phyloP scores from a whole-genome alignment of 345 rosid species.

The Populus pruinosa region DNA sequence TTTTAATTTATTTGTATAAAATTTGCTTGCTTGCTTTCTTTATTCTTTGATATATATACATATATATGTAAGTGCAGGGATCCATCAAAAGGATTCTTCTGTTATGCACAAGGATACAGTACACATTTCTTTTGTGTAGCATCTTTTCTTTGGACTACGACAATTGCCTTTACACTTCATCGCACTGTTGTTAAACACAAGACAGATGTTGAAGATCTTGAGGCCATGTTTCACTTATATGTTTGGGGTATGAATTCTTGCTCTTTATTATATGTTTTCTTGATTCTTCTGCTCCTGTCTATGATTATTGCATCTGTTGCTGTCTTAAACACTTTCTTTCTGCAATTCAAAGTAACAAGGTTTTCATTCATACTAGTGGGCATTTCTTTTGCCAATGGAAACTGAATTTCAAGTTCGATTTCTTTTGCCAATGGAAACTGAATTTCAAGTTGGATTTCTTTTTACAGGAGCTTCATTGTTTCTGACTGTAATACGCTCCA shows the following conservation, averaged over 20 bases:
- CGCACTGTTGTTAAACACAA: conserved; percentile 90
- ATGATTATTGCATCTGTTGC: not conserved
- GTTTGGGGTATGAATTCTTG: conserved; percentile 75
- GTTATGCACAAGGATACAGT: conserved; percentile 78
- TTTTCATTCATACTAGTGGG: not conserved
- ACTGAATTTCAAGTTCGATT: conserved; percentile 9
- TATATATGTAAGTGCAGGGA: conserved; percentile 46
- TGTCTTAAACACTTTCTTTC: not conserved
- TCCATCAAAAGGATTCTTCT: conserved; percentile 82
- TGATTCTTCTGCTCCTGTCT: not conserved
- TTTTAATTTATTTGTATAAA: not conserved
- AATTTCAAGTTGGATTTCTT: conserved; percentile 16
- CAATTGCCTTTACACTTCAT: conserved; percentile 93
- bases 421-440: not conserved
- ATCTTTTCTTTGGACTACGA: conserved; percentile 95
- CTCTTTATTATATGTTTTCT: not conserved
- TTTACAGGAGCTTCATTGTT: conserved; percentile 71
- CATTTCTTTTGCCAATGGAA: not conserved
- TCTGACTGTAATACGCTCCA: conserved; percentile 75
- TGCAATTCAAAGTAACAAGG: too few relatives aligned
- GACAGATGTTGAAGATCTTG: conserved; percentile 93
- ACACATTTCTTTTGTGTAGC: conserved; percentile 93
- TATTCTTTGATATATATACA: not conserved
- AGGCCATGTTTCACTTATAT: conserved; percentile 88
- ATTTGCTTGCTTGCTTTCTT: not conserved